Conservation (phyloP, 495 filamentous ascomycete species). For the Coniosporium apollinis region DNA sequence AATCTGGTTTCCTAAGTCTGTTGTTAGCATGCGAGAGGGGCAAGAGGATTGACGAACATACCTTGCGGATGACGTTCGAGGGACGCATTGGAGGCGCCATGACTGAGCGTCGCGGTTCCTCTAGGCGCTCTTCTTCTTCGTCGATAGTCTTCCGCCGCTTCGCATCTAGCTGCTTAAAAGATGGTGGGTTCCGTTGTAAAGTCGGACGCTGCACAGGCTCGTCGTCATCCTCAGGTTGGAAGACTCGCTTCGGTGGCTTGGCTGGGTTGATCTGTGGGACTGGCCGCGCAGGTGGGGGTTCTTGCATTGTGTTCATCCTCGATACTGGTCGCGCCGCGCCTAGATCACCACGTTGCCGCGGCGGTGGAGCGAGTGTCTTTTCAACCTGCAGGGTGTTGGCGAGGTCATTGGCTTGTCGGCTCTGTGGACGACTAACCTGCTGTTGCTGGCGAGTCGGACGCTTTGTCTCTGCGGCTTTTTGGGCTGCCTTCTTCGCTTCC, state of each 20-base stretch:
- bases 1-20: slow-evolving; percentile 43
- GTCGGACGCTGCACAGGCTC: slow-evolving; percentile 21
- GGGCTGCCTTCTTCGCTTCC: slow-evolving; percentile 49
- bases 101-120: slow-evolving; percentile 28
- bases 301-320: slow-evolving; percentile 35
- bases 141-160: slow-evolving; percentile 44
- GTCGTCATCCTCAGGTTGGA: slow-evolving; percentile 34
- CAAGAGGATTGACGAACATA: slow-evolving; percentile 15
- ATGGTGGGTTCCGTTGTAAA: slow-evolving; percentile 27
- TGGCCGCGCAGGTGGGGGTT: slow-evolving; percentile 31
- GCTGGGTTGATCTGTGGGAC: slow-evolving; percentile 40
- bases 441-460: slow-evolving; percentile 26
- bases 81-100: slow-evolving; percentile 75
- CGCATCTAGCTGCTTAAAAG: slow-evolving; percentile 33
- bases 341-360: slow-evolving; percentile 32
- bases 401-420: slow-evolving; percentile 28
- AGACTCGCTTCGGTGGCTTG: slow-evolving; percentile 46
- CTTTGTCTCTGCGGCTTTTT: slow-evolving; percentile 39
- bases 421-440: slow-evolving; percentile 16
- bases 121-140: slow-evolving; percentile 31
- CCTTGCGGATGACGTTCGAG: slow-evolving; percentile 63
- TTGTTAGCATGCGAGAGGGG: slow-evolving; percentile 1
- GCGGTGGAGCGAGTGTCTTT: slow-evolving; percentile 14
- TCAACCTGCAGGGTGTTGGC: slow-evolving; percentile 26
- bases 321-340: slow-evolving; percentile 35